Evolutionary conservation across 2,329 filamentous ascomycete genomes (phyloP).

Genomic region (Myrmaecium sp.): DNA sequence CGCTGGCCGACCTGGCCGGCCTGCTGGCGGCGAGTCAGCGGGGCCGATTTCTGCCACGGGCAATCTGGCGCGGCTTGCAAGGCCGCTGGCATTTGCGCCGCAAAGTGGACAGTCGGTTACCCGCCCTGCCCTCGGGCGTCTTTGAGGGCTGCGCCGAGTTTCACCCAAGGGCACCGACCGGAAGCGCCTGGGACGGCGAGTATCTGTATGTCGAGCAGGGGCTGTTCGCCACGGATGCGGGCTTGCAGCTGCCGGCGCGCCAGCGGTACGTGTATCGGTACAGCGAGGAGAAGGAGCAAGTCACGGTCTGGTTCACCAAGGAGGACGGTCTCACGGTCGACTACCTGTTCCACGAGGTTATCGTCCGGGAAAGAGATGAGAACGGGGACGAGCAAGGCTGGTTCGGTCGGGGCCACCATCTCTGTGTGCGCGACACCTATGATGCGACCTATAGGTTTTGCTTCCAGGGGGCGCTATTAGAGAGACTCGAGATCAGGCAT

Average conservation of each 20-base stretch:
- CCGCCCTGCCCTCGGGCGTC: constrained; percentile 44
- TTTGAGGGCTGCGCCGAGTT: constrained; percentile 51
- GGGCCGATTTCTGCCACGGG: constrained; percentile 41
- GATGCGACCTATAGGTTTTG: constrained; percentile 51
- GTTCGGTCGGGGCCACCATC: constrained; percentile 48
- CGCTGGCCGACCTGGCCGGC: constrained; percentile 27
- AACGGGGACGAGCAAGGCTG: constrained; percentile 30
- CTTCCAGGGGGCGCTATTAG: constrained; percentile 41
- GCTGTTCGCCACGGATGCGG: constrained; percentile 40
- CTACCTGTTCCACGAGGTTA: constrained; percentile 60
- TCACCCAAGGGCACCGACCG: constrained; percentile 41
- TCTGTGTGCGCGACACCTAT: constrained; percentile 58
- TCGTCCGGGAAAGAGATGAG: constrained; percentile 31
- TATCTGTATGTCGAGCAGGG: constrained; percentile 56
- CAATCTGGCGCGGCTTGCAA: constrained; percentile 53
- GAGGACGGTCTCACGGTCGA: constrained; percentile 47
- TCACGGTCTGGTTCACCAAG: constrained; percentile 61
- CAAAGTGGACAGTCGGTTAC: constrained; percentile 35
- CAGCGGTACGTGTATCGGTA: constrained; percentile 61
- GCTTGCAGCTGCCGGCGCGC: constrained; percentile 41
- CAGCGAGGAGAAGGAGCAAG: constrained; percentile 37
- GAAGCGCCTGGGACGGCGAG: constrained; percentile 27
- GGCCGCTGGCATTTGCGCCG: constrained; percentile 51
- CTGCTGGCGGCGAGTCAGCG: constrained; percentile 27
- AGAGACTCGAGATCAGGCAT: constrained; percentile 44